Conservation (phyloP, 345 rosid species). For the Odontarrhena argentea region DNA sequence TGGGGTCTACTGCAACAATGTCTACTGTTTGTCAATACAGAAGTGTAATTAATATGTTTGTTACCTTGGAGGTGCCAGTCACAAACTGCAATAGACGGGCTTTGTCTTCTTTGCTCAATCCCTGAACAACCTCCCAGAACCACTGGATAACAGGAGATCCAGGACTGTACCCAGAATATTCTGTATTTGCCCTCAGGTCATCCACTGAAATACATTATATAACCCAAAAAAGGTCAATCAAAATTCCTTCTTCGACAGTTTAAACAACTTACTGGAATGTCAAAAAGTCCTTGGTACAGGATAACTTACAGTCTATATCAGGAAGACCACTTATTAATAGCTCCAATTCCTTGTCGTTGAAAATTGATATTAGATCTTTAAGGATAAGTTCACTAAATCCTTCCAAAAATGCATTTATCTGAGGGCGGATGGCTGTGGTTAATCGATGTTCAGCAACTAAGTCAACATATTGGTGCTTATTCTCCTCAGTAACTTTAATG, state of each 20-base stretch:
- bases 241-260: conserved; percentile 3
- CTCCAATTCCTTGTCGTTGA: conserved; percentile 93
- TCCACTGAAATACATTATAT: conserved; percentile 61
- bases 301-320: conserved; percentile 83
- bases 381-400: conserved; percentile 83
- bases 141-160: conserved; percentile 93
- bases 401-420: conserved; percentile 86
- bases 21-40: background rate
- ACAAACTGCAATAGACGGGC: conserved; percentile 96
- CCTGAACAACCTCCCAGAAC: conserved; percentile 99
- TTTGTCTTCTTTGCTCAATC: conserved; percentile 94
- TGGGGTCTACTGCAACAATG: no score
- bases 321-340: conserved; percentile 94
- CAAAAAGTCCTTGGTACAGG: background rate
- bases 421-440: conserved; percentile 98
- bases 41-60: background rate
- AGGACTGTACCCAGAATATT: conserved; percentile 90
- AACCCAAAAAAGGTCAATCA: conserved; percentile 7
- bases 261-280: background rate
- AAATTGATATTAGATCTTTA: conserved; percentile 78
- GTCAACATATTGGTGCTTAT: conserved; percentile 91
- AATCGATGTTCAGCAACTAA: conserved; percentile 85
- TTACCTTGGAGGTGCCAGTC: conserved; percentile 96
- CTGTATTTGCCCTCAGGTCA: conserved; percentile 87
- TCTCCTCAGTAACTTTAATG: conserved; percentile 90